Evolutionary conservation across 495 filamentous ascomycete species (phyloP).

Genomic region (Bryoglossum gracile): DNA sequence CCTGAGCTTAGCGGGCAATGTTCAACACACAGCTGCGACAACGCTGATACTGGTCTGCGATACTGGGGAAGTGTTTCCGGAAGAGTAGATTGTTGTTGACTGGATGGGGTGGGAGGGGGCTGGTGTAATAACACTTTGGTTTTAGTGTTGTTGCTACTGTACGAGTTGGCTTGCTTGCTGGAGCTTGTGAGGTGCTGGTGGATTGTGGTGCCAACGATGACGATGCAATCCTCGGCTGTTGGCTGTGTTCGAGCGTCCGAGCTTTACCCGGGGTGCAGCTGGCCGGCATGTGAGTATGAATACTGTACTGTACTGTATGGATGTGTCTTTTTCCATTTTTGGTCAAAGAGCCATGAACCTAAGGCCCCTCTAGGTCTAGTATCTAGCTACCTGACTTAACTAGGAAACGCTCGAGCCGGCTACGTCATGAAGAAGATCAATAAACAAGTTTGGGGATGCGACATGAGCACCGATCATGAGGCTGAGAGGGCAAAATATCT

Average conservation of each 20-base stretch:
- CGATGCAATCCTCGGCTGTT: background rate
- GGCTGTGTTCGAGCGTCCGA: background rate
- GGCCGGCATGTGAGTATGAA: too few relatives aligned
- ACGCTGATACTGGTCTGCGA: constrained; percentile 1
- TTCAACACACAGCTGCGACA: constrained; percentile 13
- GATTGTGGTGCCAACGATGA: background rate
- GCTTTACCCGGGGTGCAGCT: background rate
- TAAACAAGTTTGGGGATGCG: too few relatives aligned
- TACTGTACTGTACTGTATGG: too few relatives aligned
- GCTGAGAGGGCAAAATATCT: too few relatives aligned
- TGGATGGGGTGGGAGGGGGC: background rate
- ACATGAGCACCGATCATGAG: too few relatives aligned
- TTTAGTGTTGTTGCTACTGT: background rate
- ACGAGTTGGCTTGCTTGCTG: background rate
- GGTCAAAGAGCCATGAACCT: too few relatives aligned
- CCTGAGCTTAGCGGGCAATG: background rate
- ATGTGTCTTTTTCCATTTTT: too few relatives aligned
- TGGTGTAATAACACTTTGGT: background rate
- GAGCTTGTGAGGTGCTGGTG: background rate
- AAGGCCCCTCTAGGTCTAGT: too few relatives aligned
- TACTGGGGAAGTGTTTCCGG: background rate
- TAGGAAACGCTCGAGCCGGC: too few relatives aligned
- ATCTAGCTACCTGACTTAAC: too few relatives aligned
- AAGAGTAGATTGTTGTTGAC: background rate
- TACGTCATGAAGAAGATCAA: too few relatives aligned